A percentile compares a stretch with the other conserved stretches of the same genome.
These are phyloP conservation scores for Thraustotheca clavata DNA, from an alignment of 352 stramenopile genomes.

Conservation along the genomic window DNA sequence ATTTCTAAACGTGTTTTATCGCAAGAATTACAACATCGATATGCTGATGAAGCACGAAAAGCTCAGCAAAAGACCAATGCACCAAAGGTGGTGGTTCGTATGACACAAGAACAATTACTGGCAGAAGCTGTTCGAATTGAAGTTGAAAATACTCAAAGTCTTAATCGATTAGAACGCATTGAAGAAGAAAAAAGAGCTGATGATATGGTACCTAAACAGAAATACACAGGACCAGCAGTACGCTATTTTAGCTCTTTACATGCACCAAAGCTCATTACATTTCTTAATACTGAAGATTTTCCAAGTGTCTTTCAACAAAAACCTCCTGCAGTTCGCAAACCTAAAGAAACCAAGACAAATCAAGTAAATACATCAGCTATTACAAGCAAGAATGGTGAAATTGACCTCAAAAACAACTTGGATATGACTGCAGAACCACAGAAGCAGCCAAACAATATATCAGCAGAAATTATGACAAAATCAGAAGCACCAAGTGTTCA, in stretches of 20 bases:
- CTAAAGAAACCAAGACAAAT: background rate
- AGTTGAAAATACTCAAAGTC: slow-evolving; percentile 69
- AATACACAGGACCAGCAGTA: slow-evolving; percentile 59
- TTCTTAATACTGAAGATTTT: slow-evolving; percentile 59
- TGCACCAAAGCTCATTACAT: slow-evolving; percentile 69
- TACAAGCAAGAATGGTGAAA: too few relatives aligned
- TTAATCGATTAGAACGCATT: slow-evolving; percentile 64
- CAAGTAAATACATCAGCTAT: too few relatives aligned
- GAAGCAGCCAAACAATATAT: too few relatives aligned
- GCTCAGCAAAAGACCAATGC: slow-evolving; percentile 32
- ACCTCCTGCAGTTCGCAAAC: background rate
- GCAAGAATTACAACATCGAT: slow-evolving; percentile 24
- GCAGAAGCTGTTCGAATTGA: slow-evolving; percentile 67
- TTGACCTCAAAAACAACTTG: too few relatives aligned
- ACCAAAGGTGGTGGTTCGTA: slow-evolving; percentile 28
- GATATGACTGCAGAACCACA: too few relatives aligned
- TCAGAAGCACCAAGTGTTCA: too few relatives aligned
- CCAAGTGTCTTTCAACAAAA: slow-evolving; percentile 55
- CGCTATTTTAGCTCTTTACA: slow-evolving; percentile 56
- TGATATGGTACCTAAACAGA: slow-evolving; percentile 47
- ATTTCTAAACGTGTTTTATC: slow-evolving; percentile 19
- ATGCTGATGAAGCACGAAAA: slow-evolving; percentile 40
- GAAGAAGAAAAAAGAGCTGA: slow-evolving; percentile 76
- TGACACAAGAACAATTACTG: slow-evolving; percentile 64
- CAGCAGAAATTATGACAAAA: too few relatives aligned